phyloP scores from a whole-genome alignment of 2,329 filamentous ascomycete species.

The Rutstroemia sydowiana region DNA sequence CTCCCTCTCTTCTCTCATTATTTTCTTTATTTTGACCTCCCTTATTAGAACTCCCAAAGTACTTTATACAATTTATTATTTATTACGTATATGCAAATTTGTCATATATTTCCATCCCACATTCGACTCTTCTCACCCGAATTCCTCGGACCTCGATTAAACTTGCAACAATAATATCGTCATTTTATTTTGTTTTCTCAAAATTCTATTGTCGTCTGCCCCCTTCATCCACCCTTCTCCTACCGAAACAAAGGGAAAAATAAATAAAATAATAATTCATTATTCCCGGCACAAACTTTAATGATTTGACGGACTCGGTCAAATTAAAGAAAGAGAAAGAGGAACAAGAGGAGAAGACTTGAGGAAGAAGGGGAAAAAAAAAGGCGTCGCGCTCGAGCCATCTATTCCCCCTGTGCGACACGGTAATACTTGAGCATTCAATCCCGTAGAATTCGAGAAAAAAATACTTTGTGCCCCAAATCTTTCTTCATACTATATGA shows the following conservation, averaged over 20 bases:
- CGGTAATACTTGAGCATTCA: neutral
- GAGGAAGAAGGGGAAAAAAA: neutral
- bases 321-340: neutral
- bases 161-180: neutral
- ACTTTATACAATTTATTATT: conserved; percentile 6
- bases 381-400: conserved; percentile 6
- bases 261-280: neutral
- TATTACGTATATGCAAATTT: neutral
- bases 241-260: neutral
- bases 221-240: neutral
- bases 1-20: neutral
- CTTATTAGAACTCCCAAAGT: neutral
- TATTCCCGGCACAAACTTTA: no score
- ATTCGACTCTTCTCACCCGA: neutral
- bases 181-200: neutral
- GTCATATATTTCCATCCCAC: neutral
- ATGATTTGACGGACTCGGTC: neutral
- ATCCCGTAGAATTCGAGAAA: neutral
- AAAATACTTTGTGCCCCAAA: neutral
- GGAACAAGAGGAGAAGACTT: neutral
- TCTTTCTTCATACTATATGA: conserved; percentile 8
- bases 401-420: conserved; percentile 8
- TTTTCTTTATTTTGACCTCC: neutral
- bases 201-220: neutral
- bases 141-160: neutral